Base-by-base conservation (phyloP, 768 basidiomycete genomes). In the Rhizopogon vesiculosus region DNA sequence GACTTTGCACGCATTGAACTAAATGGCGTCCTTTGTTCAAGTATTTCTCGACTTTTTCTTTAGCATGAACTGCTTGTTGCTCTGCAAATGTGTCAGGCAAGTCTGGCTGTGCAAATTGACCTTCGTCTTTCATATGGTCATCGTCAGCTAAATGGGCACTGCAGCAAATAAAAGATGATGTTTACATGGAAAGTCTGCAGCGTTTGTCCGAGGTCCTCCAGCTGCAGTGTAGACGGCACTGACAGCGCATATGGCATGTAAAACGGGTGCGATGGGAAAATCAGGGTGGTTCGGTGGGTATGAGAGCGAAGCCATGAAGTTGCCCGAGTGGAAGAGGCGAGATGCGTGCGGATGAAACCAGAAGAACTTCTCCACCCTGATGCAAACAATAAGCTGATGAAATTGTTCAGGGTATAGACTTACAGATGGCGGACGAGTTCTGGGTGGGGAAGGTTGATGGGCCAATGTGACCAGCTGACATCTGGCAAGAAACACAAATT, bases 221-320 rank as follows among this genome's bases (percentile, higher is more conserved):
- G 82, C 85, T 15, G 85, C 83, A 1, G 88, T 91, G 60, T 91
- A 91, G 19, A 86, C 71, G 55, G 89, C 85, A 15, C 87, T 86
- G 38, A 86, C 76, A 2, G 90, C 91, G 69, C 91, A 92, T 49
- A 95, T 89, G n/a, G 90, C 89, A 64, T 95, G 92, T 0, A 95
- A 78, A 41, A 93, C 70, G 8, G 86, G 78, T 6, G 79, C 66
- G 33, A 79, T 76, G 7, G 93, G 93, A 63, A 92, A 95, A 55
- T 85, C 82, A 4, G 83, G 79, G 60, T 91, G 86, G 22, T 74
- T 78, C 0, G 87, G 86, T 1, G 87, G 81, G 5, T 90, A 72
- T 0, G 79, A 71, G 42, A 93, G 77, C 1, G 83, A 76, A 10
- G 80, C 72, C 67, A 90, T 74, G 61, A 94, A 90, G 28, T 77